A percentile compares a stretch with the other conserved stretches of the same genome.
These are phyloP conservation scores for Blastocystis sp. DNA, from an alignment of 352 stramenopile genomes.

Conservation along the genomic window DNA sequence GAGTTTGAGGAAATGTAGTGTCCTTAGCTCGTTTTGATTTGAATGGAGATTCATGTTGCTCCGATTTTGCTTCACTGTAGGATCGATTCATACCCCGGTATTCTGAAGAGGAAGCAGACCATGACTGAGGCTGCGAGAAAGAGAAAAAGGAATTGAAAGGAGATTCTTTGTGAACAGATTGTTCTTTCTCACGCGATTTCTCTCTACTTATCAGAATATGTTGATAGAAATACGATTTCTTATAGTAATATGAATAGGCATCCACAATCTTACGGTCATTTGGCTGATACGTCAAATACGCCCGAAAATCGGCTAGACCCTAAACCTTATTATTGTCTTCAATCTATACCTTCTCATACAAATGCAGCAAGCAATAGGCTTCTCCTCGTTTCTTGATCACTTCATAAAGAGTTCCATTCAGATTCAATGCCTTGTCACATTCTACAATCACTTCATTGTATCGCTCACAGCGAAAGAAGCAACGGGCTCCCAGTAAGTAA, in stretches of 20 bases:
- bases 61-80: slow-evolving; percentile 5
- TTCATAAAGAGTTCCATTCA: not conserved
- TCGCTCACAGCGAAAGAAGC: not conserved
- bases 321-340: not conserved
- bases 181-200: not conserved
- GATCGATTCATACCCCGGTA: not conserved
- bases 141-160: not conserved
- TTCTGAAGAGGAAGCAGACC: not conserved
- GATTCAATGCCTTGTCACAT: not conserved
- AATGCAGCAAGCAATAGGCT: not conserved
- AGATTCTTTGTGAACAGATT: not conserved
- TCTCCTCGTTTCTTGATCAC: not conserved
- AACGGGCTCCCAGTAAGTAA: not conserved
- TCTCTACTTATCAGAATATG: not conserved
- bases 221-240: not conserved
- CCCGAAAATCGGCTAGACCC: slow-evolving; percentile 8
- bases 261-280: not conserved
- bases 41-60: not conserved
- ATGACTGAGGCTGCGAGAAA: not conserved
- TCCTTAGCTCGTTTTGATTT: not conserved
- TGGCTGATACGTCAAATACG: not conserved
- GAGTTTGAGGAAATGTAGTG: not conserved
- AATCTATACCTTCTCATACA: not conserved
- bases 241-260: not conserved
- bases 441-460: not conserved